A percentile compares a stretch with the other conserved stretches of the same genome.
Conservation (phyloP, 495 filamentous ascomycete species). For the Aspergillus taichungensis region DNA sequence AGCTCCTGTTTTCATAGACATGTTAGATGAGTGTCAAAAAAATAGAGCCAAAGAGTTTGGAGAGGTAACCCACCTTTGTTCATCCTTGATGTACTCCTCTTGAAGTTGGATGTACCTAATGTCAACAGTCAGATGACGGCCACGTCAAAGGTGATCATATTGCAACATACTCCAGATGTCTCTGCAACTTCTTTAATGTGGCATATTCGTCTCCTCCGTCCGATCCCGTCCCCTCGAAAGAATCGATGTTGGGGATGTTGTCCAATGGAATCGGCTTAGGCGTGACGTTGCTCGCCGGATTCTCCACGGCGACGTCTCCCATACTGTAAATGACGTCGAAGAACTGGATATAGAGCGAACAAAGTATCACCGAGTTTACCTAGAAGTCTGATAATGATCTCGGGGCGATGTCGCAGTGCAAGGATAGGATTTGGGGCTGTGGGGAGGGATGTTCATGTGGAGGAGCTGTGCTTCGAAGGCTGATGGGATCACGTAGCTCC, state of each 20-base stretch:
- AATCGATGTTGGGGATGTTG: slow-evolving; percentile 81
- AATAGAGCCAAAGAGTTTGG: neutral
- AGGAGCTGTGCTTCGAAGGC: too few species aligned
- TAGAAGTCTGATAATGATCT: too few species aligned
- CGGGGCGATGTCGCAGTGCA: neutral
- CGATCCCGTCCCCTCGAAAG: slow-evolving; percentile 67
- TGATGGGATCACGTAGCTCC: too few species aligned
- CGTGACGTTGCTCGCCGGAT: slow-evolving; percentile 58
- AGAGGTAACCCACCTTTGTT: slow-evolving; percentile 62
- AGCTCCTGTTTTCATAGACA: slow-evolving; percentile 50
- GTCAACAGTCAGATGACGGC: slow-evolving; percentile 21
- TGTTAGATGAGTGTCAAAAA: neutral
- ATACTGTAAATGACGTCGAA: slow-evolving; percentile 38
- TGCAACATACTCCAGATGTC: slow-evolving; percentile 75
- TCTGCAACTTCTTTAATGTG: slow-evolving; percentile 86
- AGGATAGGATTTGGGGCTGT: too few species aligned
- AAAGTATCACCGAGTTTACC: too few species aligned
- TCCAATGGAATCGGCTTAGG: slow-evolving; percentile 69
- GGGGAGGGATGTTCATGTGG: too few species aligned
- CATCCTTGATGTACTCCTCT: slow-evolving; percentile 99
- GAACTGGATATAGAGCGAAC: neutral
- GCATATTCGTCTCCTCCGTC: slow-evolving; percentile 92
- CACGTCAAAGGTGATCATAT: neutral
- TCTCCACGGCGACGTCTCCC: slow-evolving; percentile 80
- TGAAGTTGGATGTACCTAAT: slow-evolving; percentile 88